Base-by-base conservation (phyloP, 2,329 filamentous ascomycete species). In the Camptophora hylomeconis region DNA sequence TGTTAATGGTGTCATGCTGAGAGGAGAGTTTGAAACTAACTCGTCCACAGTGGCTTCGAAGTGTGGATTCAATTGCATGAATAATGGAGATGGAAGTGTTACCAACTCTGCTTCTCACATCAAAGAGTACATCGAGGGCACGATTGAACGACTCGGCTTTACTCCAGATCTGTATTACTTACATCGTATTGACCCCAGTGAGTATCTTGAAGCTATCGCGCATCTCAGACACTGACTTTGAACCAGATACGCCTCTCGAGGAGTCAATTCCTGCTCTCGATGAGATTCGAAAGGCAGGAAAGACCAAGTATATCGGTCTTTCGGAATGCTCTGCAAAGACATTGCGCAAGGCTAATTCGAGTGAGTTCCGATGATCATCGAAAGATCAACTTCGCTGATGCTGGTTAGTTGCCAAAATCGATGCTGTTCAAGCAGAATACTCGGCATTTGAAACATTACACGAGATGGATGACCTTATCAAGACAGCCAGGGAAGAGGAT, bases 251-350 rank as follows among this genome's bases (percentile, higher is more conserved):
- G 0, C 57, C 58, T 1, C 49, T 66, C 0, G 56, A 61, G 28
- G 58, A 63, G 23, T 64, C 61, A 0, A 64, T 66, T 17, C 35
- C 52, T 0, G 58, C 61, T 1, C 52, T 66, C 0, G 60, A 65
- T 33, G 53, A 56, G 28, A 51, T 66, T 28, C 57, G 60, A 21
- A 56, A 52, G 31, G 51, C 53, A 0, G 59, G 60, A 4, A 63
- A 62, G 43, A 61, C 59, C 10, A 63, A 61, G 42, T 63, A 61
- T 29, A 63, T 64, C 27, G 61, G 59, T 8, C 48, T 65, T 1
- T 63, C 58, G 0, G 61, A 64, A 31, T 62, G 59, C 35, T 63
- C 60, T 2, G 58, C 58, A 0, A 43, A 44, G 2, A 64, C 60
- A 0, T 38, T 64, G 4, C 54, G 57, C 13, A 60, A 58, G 32